These are phyloP conservation scores for Coemansia erecta DNA, from an alignment of 192 early-diverging fungal species.

Conservation along the genomic window DNA sequence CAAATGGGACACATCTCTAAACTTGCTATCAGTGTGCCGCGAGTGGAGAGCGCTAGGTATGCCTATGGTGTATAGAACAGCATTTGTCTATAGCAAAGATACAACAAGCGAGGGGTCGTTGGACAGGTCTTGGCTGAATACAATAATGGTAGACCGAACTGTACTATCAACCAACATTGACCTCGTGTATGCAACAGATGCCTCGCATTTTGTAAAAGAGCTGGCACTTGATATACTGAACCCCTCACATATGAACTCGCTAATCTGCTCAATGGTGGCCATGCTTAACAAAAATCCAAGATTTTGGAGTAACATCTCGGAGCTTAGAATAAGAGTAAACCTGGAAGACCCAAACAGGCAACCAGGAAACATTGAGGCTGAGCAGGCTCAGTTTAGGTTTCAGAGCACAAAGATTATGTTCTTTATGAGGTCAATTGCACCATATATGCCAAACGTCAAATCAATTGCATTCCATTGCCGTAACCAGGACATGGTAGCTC, in stretches of 20 bases:
- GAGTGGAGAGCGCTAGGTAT: not conserved
- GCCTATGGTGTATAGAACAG: not conserved
- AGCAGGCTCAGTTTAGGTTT: too few relatives aligned
- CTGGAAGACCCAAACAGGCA: too few relatives aligned
- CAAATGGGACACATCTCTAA: not conserved
- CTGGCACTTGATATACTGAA: not conserved
- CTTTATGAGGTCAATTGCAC: too few relatives aligned
- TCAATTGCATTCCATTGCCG: too few relatives aligned
- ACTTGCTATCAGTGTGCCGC: not conserved
- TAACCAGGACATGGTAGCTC: too few relatives aligned
- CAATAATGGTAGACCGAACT: not conserved
- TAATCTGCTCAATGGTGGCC: not conserved
- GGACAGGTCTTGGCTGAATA: not conserved
- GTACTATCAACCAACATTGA: not conserved
- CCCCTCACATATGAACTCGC: not conserved
- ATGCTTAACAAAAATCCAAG: not conserved
- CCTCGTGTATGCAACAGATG: not conserved
- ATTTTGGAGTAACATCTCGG: too few relatives aligned
- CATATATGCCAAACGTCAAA: too few relatives aligned
- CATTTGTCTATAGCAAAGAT: not conserved
- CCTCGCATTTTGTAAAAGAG: not conserved
- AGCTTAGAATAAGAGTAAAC: too few relatives aligned
- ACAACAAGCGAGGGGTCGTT: not conserved
- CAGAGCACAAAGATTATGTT: too few relatives aligned
- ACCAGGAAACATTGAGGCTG: too few relatives aligned